phyloP scores from a whole-genome alignment of 805 yeast genomes.

The Teunomyces cretensis region DNA sequence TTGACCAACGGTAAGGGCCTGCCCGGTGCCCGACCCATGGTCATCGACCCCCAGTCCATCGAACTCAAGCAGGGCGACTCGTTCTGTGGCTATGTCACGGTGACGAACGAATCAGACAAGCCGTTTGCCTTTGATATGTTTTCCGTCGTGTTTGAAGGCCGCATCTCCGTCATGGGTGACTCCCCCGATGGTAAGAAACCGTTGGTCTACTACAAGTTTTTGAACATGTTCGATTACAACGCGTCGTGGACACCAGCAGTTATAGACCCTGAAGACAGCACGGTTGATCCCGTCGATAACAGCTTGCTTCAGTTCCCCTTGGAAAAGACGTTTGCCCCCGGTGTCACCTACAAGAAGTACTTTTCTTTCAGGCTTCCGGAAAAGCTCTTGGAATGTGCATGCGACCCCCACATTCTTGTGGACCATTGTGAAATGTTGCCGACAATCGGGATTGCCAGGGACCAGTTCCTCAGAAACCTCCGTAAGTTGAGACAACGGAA shows the following conservation, averaged over 20 bases:
- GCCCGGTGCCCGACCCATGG: conserved; percentile 15
- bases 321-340: conserved; percentile 20
- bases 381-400: conserved; percentile 28
- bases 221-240: conserved; percentile 30
- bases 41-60: conserved; percentile 15
- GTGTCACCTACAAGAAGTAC: conserved; percentile 25
- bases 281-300: conserved; percentile 22
- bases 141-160: conserved; percentile 29
- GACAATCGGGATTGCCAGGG: conserved; percentile 24
- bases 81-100: conserved; percentile 23
- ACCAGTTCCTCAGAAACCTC: conserved; percentile 20
- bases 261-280: conserved; percentile 11
- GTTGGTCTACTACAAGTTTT: conserved; percentile 25
- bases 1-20: conserved; percentile 17
- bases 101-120: conserved; percentile 15
- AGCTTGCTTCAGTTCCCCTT: conserved; percentile 15
- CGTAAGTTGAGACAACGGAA: conserved; percentile 9
- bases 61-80: conserved; percentile 30
- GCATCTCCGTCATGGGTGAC: conserved; percentile 22
- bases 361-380: conserved; percentile 27
- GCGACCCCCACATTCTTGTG: conserved; percentile 25
- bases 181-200: conserved; percentile 18
- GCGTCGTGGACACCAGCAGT: conserved; percentile 32
- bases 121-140: conserved; percentile 28
- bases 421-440: conserved; percentile 24